These are phyloP conservation scores for Atkinsonella texensis DNA, from an alignment of 2,329 filamentous ascomycete species.

Conservation along the genomic window DNA sequence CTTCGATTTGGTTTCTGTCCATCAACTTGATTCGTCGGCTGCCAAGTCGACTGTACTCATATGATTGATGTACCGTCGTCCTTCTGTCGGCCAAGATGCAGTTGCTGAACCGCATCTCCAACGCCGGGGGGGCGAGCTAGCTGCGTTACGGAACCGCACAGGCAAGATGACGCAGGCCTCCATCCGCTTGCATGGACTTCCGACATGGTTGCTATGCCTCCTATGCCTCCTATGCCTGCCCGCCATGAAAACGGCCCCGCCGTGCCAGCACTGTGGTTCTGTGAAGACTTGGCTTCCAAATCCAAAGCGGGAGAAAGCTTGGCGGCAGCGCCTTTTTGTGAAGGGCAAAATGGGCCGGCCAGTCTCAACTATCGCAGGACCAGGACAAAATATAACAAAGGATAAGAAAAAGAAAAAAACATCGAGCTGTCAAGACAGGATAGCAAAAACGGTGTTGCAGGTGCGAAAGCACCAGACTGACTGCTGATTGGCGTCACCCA, in stretches of 20 bases:
- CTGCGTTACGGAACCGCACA: not conserved
- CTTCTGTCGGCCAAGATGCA: not conserved
- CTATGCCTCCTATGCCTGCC: not conserved
- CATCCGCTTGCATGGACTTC: not conserved
- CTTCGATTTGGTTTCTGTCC: not conserved
- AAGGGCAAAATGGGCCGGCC: not conserved
- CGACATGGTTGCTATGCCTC: not conserved
- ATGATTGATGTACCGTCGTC: not conserved
- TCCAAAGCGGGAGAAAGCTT: not conserved
- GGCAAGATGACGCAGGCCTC: not conserved
- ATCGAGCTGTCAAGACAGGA: not conserved
- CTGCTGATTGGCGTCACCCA: too few species aligned
- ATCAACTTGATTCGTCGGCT: not conserved
- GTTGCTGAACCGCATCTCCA: not conserved
- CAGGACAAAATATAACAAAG: not conserved
- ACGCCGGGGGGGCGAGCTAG: not conserved
- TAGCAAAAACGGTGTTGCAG: not conserved
- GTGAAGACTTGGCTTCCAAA: not conserved
- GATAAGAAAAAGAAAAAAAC: not conserved
- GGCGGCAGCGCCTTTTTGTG: not conserved
- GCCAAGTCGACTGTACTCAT: not conserved
- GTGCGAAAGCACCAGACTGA: not conserved
- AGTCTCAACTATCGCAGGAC: not conserved
- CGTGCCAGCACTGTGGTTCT: not conserved
- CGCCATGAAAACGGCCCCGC: not conserved